Evolutionary conservation across 139 green algal species (phyloP), one percentile per base, ranked within the genome.

Genomic region (Cymbomonas tetramitiformis): DNA sequence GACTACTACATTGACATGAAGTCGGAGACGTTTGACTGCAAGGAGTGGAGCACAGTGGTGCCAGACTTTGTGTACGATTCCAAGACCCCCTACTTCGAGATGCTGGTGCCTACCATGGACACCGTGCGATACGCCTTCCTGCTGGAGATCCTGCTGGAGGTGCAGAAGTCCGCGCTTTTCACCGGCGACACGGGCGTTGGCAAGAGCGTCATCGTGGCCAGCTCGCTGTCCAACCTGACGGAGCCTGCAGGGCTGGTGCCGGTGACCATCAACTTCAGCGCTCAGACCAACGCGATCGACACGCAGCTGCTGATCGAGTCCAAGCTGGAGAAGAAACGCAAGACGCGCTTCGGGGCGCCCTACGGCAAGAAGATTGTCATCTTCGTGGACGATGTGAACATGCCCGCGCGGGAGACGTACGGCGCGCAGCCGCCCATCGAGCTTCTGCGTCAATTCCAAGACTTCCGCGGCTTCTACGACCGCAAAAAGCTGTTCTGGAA

Each of bases 311-410:
- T 86, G 25, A 86, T 87, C 41, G 80, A 91, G 67, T 61, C 40
- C 64, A 86, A 84, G 71, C 74, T 90, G 31, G 79, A 86, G 58
- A 90, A 90, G 78, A 84, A 84, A 69, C 64, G 80, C 43, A 87
- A 85, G 74, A 86, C 76, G 32, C 56, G 71, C 51, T 68, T 84
- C 43, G 82, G 82, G 30, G 75, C 78, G 24, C 79, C 82, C 3
- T 31, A 69, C 15, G 78, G 77, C 62, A 87, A 87, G 73, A 74
- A 72, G 48, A 66, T 88, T 9, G 80, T 86, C 21, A 78, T 93
- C 64, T 90, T 90, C 59, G 75, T 93, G 38, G 84, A 93, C 61
- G 84, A 93, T 56, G 72, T 93, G 25, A 93, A 93, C 74, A 87
- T 93, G 84, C 82, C 82, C 0, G 79, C 79, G 4, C 56, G 75